These are phyloP conservation scores for Penicillium decumbens DNA, from an alignment of 2,329 filamentous ascomycete genomes.

Conservation along the genomic window DNA sequence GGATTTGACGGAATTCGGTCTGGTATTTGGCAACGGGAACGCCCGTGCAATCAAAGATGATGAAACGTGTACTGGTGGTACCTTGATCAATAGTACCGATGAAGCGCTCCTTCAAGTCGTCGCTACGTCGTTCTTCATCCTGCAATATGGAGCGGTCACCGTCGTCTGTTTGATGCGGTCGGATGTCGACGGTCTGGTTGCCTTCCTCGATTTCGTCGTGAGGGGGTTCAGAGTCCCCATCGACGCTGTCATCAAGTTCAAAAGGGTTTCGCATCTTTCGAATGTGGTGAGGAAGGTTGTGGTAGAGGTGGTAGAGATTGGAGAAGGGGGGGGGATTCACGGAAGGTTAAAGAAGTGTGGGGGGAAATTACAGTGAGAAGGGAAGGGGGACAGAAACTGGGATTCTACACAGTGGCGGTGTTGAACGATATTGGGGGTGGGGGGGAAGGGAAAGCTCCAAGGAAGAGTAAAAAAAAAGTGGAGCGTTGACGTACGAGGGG, in stretches of 20 bases:
- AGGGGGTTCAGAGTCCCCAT: conserved; percentile 21
- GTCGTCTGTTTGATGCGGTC: conserved; percentile 30
- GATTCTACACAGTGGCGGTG: conserved; percentile 5
- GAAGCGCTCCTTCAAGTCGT: conserved; percentile 48
- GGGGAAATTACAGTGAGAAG: not conserved
- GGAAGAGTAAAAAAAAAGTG: conserved; percentile 8
- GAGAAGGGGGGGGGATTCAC: not conserved
- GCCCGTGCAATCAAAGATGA: conserved; percentile 79
- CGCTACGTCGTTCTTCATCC: conserved; percentile 28
- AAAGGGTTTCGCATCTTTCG: conserved; percentile 31
- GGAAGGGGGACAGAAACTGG: conserved; percentile 2
- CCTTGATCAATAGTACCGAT: conserved; percentile 88
- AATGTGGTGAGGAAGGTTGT: not conserved
- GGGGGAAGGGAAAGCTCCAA: conserved; percentile 6
- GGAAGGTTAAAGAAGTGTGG: not conserved
- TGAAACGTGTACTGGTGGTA: conserved; percentile 81
- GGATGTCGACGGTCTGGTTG: conserved; percentile 21
- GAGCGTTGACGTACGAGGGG: conserved; percentile 26
- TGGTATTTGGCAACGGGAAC: conserved; percentile 78
- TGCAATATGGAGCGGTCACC: conserved; percentile 36
- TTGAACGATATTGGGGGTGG: not conserved
- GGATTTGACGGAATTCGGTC: conserved; percentile 78
- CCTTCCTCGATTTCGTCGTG: conserved; percentile 18
- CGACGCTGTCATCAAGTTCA: conserved; percentile 28
- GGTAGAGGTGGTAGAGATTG: not conserved